Base-by-base conservation (phyloP, 441 rosid species). In the Breynia disticha region DNA sequence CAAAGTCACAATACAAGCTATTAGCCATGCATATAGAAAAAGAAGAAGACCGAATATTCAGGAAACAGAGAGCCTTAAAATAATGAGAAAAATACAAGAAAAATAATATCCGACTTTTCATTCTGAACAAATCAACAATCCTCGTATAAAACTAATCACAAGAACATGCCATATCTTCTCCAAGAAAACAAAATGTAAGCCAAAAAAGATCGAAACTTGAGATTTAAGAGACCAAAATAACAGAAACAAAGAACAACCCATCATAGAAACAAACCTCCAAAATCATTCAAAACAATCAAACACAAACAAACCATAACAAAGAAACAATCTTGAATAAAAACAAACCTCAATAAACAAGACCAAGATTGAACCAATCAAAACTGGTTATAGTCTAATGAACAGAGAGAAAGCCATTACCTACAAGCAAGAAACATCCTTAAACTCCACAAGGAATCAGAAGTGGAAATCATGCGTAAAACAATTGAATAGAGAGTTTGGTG, bases 51-150 rank as follows among this genome's bases (percentile, higher is more conserved):
- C 73, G 51, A 24, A 68, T 41, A 57, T 51, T 70, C 46, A 68
- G 77, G 68, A 57, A 79, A 68, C 78, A 43, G 73, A 74, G 66
- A 19, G 39, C 67, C 73, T 62, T 42, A 11, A 64, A 70, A 59
- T 32, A 62, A 52, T 75, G 73, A 57, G 57, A 52, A 58, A 17
- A 56, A 53, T 58, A 46, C 11, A 46, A 16, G 20, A 13, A n/a
- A 32, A 54, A 42, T 39, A 13, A 7, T 2, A 24, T 24, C 32
- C 32, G 7, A 24, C 32, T 24, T 3, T 24, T 24, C 7, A 24
- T 24, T 24, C 32, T 24, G 32, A 24, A 3, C 32, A 24, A 24
- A 2, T 24, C 7, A 24, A 24, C n/a, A 24, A 24, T 24, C 32
- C 32, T 24, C 7, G 7, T 24, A 24, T 24, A 24, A 24, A 24